Base-by-base conservation (phyloP, 495 filamentous ascomycete species). In the Talaromyces thailandensis region DNA sequence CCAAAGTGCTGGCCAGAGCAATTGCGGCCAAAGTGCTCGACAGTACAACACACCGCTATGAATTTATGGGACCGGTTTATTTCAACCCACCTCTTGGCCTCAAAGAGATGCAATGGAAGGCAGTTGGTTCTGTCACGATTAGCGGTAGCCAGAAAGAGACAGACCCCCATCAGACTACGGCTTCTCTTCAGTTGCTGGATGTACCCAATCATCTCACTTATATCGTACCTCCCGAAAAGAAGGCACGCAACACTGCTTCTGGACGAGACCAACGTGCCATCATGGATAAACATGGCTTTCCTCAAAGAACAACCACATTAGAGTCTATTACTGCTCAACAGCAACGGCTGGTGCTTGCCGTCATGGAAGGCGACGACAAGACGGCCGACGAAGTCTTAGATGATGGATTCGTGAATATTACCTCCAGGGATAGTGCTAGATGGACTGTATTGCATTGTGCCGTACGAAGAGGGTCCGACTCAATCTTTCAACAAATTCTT, bases 11-110 rank as follows among this genome's bases (percentile, higher is more conserved):
- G 7, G 26, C n/a, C 45, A 28, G 63, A 35, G 63, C 63, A 14
- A 63, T 65, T 7, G 26, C 62, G 18, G 63, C 61, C 14, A 65
- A 50, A 52, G 40, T 58, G 2, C 45, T 56, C 18, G 25, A 53
- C n/a, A 11, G 21, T 24, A n/a, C 24, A 24, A 37, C 32, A 25
- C 23, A 57, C 14, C 45, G 18, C 43, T 61, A 37, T 37, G 16
- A 37, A 21, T 61, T 52, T 24, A 35, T 61, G 18, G 59, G 59
- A 4, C 43, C 59, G n/a, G 59, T 61, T 26, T 55, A 52, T 61
- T 55, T 61, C 29, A 58, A 32, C 18, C 28, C 56, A 0, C 56
- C 56, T 40, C 18, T 58, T 3, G 50, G 0, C 23, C 7, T 23
- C 3, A 3, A 52, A 0, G 50, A 52, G 50, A 52, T 52, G 0